Evolutionary conservation across 495 filamentous ascomycete species (phyloP), one percentile per base, ranked within the genome.

Genomic region (Parmelia sp.): DNA sequence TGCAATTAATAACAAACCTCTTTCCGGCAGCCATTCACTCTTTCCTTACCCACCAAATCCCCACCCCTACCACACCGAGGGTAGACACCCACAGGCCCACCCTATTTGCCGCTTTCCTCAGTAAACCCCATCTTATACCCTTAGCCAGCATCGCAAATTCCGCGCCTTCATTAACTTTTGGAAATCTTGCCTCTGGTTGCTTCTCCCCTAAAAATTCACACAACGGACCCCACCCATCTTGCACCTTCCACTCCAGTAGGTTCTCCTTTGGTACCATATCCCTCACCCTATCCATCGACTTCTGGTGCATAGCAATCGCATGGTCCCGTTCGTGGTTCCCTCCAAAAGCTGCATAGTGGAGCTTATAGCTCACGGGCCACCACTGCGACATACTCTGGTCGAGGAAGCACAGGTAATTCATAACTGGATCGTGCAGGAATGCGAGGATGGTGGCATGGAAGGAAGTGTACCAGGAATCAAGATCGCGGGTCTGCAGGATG

Each of bases 401-500:
- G 42, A 45, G 42, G 10, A 45, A 17, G 42, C 42, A 45, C 4
- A 45, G 42, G 21, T 45, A n/a, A n/a, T 45, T 45, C 17, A 45
- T 45, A 21, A 45, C 19, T 6, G 42, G 21, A 7, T n/a, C 42
- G 42, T n/a, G 42, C 42, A 45, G n/a, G 42, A n/a, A 59, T 1
- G 11, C 27, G 33, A 25, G 19, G 5, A 61, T 61, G 59, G 59
- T 61, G 21, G 25, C 42, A 1, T n/a, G 36, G 59, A 51, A 61
- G 42, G 39, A 31, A 2, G 39, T 47, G 29, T 73, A 58, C 79
- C 80, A 81, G n/a, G 67, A 68, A 11, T 76, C 74, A 17, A 73
- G 70, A n/a, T 71, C 40, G n/a, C 75, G 69, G 36, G 67, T 70
- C 39, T 78, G 79, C 8, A 81, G 61, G 27, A 82, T 71, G 40